Evolutionary conservation across 116 monocot genomes (phyloP).

Genomic region (Thalassia testudinum): DNA sequence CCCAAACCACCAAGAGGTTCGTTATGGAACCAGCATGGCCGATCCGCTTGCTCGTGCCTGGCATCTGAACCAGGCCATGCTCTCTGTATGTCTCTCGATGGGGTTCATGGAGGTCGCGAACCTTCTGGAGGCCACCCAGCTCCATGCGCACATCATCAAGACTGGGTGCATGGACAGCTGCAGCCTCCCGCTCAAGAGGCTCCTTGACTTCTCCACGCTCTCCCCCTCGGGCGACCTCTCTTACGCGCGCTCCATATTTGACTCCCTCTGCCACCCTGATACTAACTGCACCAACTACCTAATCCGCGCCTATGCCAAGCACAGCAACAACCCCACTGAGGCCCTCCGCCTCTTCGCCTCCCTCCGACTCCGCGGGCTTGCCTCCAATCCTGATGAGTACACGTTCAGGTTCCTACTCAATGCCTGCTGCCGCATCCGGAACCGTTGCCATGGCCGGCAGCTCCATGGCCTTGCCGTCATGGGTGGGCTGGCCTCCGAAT

Average conservation of each 20-base stretch:
- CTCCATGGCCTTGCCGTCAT: constrained; percentile 23
- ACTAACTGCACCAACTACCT: constrained; percentile 16
- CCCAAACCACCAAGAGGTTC: constrained; percentile 23
- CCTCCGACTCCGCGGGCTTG: constrained; percentile 3
- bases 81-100: too few species aligned
- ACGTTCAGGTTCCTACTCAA: constrained; percentile 24
- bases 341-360: constrained; percentile 20
- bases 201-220: constrained; percentile 8
- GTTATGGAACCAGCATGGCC: constrained; percentile 43
- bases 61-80: constrained; percentile 25
- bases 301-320: constrained; percentile 15
- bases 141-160: constrained; percentile 25
- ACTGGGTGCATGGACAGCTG: background rate
- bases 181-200: constrained; percentile 1
- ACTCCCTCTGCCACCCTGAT: constrained; percentile 8
- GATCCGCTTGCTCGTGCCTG: constrained; percentile 34
- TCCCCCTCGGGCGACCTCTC: constrained; percentile 8
- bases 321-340: constrained; percentile 3
- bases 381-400: constrained; percentile 16
- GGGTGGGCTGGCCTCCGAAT: background rate
- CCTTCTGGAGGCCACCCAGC: constrained; percentile 15
- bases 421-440: constrained; percentile 8
- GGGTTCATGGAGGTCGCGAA: constrained; percentile 6
- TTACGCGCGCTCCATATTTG: constrained; percentile 18
- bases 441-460: constrained; percentile 2